Evolutionary conservation across 1,284 basidiomycete species (phyloP).

Genomic region (Coniophora puteana): DNA sequence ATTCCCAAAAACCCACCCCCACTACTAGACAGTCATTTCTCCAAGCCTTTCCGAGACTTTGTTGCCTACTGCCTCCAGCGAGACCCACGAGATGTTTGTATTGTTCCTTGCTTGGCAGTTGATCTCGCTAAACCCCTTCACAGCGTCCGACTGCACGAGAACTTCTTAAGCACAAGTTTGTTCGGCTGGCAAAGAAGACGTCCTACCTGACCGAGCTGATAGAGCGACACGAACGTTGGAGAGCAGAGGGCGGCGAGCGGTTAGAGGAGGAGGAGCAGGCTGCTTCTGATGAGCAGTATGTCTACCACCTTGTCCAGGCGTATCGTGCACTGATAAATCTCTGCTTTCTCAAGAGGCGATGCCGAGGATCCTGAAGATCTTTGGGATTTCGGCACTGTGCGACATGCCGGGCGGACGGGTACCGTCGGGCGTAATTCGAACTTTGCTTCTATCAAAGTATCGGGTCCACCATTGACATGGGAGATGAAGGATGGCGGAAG

Average conservation of each 20-base stretch:
- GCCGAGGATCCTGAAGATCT: constrained; percentile 76
- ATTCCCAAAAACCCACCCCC: constrained; percentile 98
- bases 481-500: too few species aligned
- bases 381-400: constrained; percentile 94
- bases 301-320: constrained; percentile 6
- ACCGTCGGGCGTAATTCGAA: constrained; percentile 64
- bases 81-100: constrained; percentile 83
- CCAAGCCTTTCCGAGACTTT: constrained; percentile 92
- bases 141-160: constrained; percentile 93
- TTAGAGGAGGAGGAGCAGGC: constrained; percentile 69
- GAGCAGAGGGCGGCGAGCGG: constrained; percentile 82
- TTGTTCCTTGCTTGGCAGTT: constrained; percentile 3
- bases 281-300: constrained; percentile 57
- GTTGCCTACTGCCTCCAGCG: constrained; percentile 90
- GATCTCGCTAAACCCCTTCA: constrained; percentile 15
- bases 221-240: constrained; percentile 92
- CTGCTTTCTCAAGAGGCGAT: constrained; percentile 37
- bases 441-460: constrained; percentile 50
- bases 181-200: constrained; percentile 92
- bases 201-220: constrained; percentile 94
- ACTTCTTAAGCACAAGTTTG: constrained; percentile 93
- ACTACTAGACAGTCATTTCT: constrained; percentile 83
- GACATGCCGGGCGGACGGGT: constrained; percentile 51
- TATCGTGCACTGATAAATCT: background rate
- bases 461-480: constrained; percentile 71